Percentiles rank a stretch among this genome's conserved stretches.
Conservation (phyloP, 2,329 filamentous ascomycete genomes). For the Orbilia brochopaga region DNA sequence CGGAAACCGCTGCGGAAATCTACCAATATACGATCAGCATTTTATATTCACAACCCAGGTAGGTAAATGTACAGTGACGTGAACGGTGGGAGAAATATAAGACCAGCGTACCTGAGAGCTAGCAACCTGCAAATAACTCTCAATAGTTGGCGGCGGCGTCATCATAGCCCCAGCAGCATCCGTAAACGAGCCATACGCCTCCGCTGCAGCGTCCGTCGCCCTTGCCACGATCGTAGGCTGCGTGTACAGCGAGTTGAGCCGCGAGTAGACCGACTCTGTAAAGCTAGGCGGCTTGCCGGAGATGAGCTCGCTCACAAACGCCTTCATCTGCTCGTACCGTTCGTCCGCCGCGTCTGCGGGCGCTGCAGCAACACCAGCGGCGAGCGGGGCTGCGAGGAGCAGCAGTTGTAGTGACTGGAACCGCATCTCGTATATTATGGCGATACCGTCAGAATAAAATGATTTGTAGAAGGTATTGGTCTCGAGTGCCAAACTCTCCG, state of each 20-base stretch:
- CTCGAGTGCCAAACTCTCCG: background rate
- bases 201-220: slow-evolving; percentile 54
- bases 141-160: slow-evolving; percentile 66
- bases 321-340: slow-evolving; percentile 72
- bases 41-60: background rate
- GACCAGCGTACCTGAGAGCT: slow-evolving; percentile 63
- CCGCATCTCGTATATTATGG: slow-evolving; percentile 25
- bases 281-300: slow-evolving; percentile 79
- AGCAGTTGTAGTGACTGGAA: slow-evolving; percentile 17
- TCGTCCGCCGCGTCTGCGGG: slow-evolving; percentile 35
- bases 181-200: slow-evolving; percentile 61
- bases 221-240: slow-evolving; percentile 64
- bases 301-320: slow-evolving; percentile 76
- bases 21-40: slow-evolving; percentile 56
- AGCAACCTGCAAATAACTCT: slow-evolving; percentile 66
- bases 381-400: slow-evolving; percentile 33
- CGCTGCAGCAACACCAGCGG: slow-evolving; percentile 21
- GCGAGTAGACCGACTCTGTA: slow-evolving; percentile 77
- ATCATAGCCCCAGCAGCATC: slow-evolving; percentile 62
- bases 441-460: too few relatives aligned
- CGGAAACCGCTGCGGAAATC: slow-evolving; percentile 65
- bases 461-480: background rate
- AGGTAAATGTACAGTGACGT: background rate
- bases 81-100: background rate
- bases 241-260: slow-evolving; percentile 73